Conservation (phyloP, 1,284 basidiomycete species). For the Cryptococcus floricola region DNA sequence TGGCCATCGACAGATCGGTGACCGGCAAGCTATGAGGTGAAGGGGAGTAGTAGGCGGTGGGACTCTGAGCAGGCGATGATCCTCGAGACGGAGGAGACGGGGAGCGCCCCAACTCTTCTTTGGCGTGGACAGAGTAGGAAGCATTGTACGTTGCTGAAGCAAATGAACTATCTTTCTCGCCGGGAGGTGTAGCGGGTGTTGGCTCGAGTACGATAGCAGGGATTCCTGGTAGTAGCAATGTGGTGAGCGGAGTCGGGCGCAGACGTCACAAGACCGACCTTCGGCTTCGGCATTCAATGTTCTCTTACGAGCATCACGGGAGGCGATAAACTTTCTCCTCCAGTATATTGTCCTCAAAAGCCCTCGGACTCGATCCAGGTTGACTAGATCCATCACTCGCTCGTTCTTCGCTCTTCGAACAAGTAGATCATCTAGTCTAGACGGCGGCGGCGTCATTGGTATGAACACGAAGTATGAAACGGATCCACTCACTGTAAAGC, state of each 20-base stretch:
- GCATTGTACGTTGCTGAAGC: not conserved
- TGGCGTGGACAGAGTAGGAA: not conserved
- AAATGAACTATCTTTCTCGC: slow-evolving; percentile 5
- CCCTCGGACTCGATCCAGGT: slow-evolving; percentile 76
- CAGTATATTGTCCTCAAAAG: slow-evolving; percentile 69
- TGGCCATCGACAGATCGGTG: too few species aligned
- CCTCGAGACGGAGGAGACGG: not conserved
- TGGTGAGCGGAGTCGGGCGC: too few species aligned
- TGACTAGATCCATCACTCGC: slow-evolving; percentile 73
- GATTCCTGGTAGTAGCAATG: slow-evolving; percentile 21
- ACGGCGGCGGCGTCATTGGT: not conserved
- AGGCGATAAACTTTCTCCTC: slow-evolving; percentile 62
- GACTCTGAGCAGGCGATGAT: too few species aligned
- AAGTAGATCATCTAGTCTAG: slow-evolving; percentile 75
- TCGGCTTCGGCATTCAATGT: slow-evolving; percentile 28
- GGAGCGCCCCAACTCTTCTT: not conserved
- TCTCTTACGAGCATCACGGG: slow-evolving; percentile 25
- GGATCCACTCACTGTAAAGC: slow-evolving; percentile 67
- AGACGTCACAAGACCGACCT: slow-evolving; percentile 10
- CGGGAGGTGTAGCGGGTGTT: slow-evolving; percentile 31
- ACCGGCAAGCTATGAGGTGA: too few species aligned
- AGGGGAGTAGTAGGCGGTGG: too few species aligned
- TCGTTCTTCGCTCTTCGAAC: slow-evolving; percentile 70
- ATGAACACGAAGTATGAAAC: not conserved
- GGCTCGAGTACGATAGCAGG: slow-evolving; percentile 48